These are phyloP conservation scores for Pleurotus platypus DNA, from an alignment of 768 basidiomycete species.

Conservation along the genomic window DNA sequence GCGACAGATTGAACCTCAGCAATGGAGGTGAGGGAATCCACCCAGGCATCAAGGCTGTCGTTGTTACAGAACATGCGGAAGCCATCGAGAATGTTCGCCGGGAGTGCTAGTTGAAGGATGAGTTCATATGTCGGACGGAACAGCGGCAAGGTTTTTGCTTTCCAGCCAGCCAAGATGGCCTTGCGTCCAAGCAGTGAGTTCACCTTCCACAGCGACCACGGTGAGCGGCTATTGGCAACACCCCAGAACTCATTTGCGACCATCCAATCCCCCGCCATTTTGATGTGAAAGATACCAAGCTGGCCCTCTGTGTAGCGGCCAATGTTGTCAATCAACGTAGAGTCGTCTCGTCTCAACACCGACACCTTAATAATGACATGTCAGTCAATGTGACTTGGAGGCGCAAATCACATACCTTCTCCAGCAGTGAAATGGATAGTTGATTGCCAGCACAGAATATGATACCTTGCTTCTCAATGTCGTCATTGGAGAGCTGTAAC, in stretches of 20 bases:
- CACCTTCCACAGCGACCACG: conserved; percentile 10
- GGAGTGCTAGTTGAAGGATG: neutral
- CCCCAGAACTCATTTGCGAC: conserved; percentile 25
- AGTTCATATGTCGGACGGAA: neutral
- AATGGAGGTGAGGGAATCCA: neutral
- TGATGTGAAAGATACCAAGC: conserved; percentile 21
- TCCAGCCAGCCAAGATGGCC: neutral
- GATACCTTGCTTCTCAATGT: conserved; percentile 10
- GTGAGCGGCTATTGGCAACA: conserved; percentile 16
- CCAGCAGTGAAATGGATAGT: conserved; percentile 9
- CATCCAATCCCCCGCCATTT: conserved; percentile 18
- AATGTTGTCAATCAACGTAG: conserved; percentile 12
- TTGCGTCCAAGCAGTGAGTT: conserved; percentile 9
- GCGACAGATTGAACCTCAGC: neutral
- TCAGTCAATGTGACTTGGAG: conserved; percentile 2
- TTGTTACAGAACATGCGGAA: neutral
- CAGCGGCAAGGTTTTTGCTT: neutral
- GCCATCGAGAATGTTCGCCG: neutral
- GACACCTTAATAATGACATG: conserved; percentile 10
- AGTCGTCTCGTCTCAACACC: conserved; percentile 17
- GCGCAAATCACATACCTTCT: conserved; percentile 7
- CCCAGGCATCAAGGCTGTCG: neutral
- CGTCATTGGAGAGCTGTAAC: conserved; percentile 2
- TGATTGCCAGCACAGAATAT: conserved; percentile 12
- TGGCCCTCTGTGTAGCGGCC: conserved; percentile 15